Evolutionary conservation across 352 stramenopile species (phyloP).

Genomic region (Pilasporangium apinafurcum): DNA sequence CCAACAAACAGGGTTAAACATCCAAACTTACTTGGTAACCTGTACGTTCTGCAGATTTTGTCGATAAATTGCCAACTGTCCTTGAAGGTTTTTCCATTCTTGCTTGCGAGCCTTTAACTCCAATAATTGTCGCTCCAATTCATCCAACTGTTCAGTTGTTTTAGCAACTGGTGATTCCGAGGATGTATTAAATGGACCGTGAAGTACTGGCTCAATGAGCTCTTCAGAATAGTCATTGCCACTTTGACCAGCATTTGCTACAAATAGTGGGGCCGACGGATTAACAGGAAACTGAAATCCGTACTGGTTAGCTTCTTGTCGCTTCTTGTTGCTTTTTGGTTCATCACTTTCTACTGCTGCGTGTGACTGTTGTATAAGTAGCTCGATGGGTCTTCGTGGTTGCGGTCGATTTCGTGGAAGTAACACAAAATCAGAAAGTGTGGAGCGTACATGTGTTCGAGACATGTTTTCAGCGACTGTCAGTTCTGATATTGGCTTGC

Average conservation of each 20-base stretch:
- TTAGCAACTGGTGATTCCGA: neutral
- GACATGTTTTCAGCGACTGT: neutral
- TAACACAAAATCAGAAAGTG: slow-evolving; percentile 25
- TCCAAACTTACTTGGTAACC: neutral
- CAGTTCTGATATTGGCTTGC: neutral
- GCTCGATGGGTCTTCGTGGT: slow-evolving; percentile 25
- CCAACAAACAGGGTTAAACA: neutral
- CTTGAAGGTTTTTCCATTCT: neutral
- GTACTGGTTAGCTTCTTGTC: slow-evolving; percentile 1
- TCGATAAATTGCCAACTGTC: neutral
- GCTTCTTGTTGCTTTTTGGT: neutral
- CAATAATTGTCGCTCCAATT: slow-evolving; percentile 5
- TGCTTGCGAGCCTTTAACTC: slow-evolving; percentile 2
- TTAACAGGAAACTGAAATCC: slow-evolving; percentile 5
- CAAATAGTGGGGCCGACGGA: slow-evolving; percentile 2
- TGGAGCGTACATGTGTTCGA: neutral
- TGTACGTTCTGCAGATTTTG: neutral
- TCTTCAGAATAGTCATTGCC: too few relatives aligned
- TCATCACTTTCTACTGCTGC: neutral
- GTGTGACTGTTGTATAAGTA: slow-evolving; percentile 10
- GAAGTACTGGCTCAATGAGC: too few relatives aligned
- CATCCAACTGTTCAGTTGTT: slow-evolving; percentile 3
- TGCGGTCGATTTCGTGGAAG: slow-evolving; percentile 21
- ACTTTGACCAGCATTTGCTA: neutral
- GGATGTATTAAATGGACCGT: too few relatives aligned